Evolutionary conservation across 2,329 filamentous ascomycete species (phyloP).

Genomic region (Daldinia sp.): DNA sequence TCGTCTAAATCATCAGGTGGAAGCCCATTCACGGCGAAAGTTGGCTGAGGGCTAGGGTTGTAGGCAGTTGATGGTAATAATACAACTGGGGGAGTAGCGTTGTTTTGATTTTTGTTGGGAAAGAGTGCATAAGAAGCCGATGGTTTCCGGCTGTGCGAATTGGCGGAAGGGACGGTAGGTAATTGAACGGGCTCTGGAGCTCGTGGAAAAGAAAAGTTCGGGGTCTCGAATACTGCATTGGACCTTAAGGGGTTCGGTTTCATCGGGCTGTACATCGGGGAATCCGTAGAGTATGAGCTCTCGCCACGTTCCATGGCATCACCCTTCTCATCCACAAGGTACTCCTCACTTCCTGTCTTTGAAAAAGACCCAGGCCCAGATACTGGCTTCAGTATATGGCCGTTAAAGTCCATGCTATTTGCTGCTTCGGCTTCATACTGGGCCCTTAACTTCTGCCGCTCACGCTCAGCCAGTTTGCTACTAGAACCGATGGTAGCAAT

Average conservation of each 20-base stretch:
- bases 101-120: slow-evolving; percentile 51
- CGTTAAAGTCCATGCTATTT: slow-evolving; percentile 49
- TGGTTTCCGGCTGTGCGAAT: slow-evolving; percentile 52
- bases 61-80: slow-evolving; percentile 64
- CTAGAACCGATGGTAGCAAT: slow-evolving; percentile 65
- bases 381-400: slow-evolving; percentile 54
- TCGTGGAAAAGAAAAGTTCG: slow-evolving; percentile 45
- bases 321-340: slow-evolving; percentile 52
- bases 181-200: slow-evolving; percentile 52
- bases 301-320: slow-evolving; percentile 51
- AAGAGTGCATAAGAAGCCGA: slow-evolving; percentile 57
- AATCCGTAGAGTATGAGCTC: slow-evolving; percentile 39
- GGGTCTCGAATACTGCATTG: slow-evolving; percentile 49
- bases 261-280: slow-evolving; percentile 39
- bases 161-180: slow-evolving; percentile 42
- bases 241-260: slow-evolving; percentile 53
- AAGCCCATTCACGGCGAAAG: slow-evolving; percentile 13
- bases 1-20: slow-evolving; percentile 43
- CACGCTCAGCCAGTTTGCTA: slow-evolving; percentile 61
- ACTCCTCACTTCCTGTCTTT: slow-evolving; percentile 54
- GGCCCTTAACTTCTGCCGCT: slow-evolving; percentile 59
- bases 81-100: slow-evolving; percentile 53
- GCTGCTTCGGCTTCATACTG: slow-evolving; percentile 42
- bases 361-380: slow-evolving; percentile 48
- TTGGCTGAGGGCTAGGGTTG: slow-evolving; percentile 47